Base-by-base conservation (phyloP, 2,329 filamentous ascomycete genomes). In the Ophioceras dolichostomum region DNA sequence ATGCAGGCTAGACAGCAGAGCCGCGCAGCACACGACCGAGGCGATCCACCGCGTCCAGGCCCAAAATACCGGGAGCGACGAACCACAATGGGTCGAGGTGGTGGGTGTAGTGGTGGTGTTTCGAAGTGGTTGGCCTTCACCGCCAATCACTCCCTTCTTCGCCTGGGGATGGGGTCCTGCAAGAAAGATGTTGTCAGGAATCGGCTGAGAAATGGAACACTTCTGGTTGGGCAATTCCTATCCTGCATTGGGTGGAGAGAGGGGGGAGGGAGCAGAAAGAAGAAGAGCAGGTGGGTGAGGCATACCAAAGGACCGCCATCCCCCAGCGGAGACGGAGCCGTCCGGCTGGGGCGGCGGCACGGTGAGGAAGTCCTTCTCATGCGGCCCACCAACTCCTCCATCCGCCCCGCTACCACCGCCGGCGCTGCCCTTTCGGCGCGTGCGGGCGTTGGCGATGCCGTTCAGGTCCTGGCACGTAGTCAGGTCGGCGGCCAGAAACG, bases 401-500 rank as follows among this genome's bases (percentile, higher is more conserved):
- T 39, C 42, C 22, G 31, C 34, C 7, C 26, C 34, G n/a, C 47
- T 50, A 30, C 46, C 51, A 39, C 50, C 52, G 39, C 59, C 55
- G 46, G 58, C 51, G 34, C 47, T 46, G 41, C 57, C 52, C 27
- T 57, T 52, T 20, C 61, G 54, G 41, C 59, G 57, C 46, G 64
- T 60, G 17, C 68, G 63, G 16, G 63, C 52, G 51, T 73, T 73
- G 45, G 65, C 57, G 43, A 68, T 67, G 43, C 69, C 69, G 43
- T 72, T 72, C 41, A 73, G 56, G 48, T 73, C 69, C 56, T 71
- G 62, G 45, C 68, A 57, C 29, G 69, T 72, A 19, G 69, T 73
- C 34, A 67, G 51, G 34, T 64, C 59, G 16, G 64, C 49, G 18
- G 67, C 60, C 37, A 73, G 52, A 18, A 58, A 60, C 1, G 65